These are phyloP conservation scores for Monosporascus sp. DNA, from an alignment of 2,329 filamentous ascomycete genomes.

Conservation along the genomic window DNA sequence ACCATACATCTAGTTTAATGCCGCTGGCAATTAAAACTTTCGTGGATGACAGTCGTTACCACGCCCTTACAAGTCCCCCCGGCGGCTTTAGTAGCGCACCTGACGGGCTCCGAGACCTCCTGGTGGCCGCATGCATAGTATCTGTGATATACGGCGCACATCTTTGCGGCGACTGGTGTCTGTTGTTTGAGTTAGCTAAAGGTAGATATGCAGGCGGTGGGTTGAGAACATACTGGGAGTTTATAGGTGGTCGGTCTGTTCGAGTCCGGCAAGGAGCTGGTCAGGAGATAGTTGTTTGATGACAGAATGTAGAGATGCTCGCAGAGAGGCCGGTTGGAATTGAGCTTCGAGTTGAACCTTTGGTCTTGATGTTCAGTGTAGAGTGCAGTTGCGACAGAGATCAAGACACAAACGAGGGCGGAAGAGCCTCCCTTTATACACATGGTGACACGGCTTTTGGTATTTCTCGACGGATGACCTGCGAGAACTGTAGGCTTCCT, in stretches of 20 bases:
- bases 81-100: not conserved
- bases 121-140: not conserved
- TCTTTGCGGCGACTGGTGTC: not conserved
- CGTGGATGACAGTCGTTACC: not conserved
- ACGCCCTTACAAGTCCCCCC: too few relatives aligned
- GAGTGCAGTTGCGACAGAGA: not conserved
- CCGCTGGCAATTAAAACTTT: too few relatives aligned
- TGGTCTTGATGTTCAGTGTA: not conserved
- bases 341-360: not conserved
- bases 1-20: too few relatives aligned
- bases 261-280: too few relatives aligned
- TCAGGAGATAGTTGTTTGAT: too few relatives aligned
- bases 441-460: not conserved
- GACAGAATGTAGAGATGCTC: too few relatives aligned
- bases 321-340: too few relatives aligned
- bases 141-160: not conserved
- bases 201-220: not conserved
- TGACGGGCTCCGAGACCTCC: conserved; percentile 3
- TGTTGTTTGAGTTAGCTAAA: not conserved
- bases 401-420: not conserved
- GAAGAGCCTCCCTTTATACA: not conserved
- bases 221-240: too few relatives aligned
- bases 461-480: not conserved
- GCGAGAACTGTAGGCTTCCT: not conserved
- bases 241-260: too few relatives aligned